Conservation (phyloP, 306 rosid genomes). For the Dryas octopetala region DNA sequence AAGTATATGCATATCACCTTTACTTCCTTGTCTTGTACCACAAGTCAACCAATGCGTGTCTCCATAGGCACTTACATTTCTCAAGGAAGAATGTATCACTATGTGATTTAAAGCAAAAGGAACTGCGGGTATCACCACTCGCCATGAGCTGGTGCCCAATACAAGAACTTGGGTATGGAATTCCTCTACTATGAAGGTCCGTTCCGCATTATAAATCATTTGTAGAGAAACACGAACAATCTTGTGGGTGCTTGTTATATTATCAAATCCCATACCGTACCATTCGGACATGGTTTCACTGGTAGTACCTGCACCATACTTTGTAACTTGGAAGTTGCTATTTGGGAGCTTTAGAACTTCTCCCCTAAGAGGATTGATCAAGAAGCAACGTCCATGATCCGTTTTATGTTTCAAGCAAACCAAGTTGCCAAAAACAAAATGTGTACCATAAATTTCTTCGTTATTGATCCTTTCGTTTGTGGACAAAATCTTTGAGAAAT, state of each 20-base stretch:
- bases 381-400: neutral
- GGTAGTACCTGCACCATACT: neutral
- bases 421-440: neutral
- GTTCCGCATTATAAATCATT: neutral
- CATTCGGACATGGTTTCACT: neutral
- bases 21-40: neutral
- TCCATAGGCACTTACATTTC: neutral
- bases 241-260: neutral
- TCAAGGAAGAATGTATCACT: neutral
- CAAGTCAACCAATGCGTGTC: neutral
- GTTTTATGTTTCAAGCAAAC: neutral
- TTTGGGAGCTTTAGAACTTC: neutral
- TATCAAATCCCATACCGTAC: constrained; percentile 7
- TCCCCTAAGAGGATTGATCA: constrained; percentile 8
- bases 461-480: too few relatives aligned
- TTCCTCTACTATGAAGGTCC: too few relatives aligned
- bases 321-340: neutral
- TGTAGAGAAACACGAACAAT: neutral
- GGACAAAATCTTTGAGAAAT: neutral
- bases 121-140: neutral
- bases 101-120: too few relatives aligned
- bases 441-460: neutral
- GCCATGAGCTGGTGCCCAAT: neutral
- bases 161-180: neutral
- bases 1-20: neutral